Evolutionary conservation across 106 monocot genomes (phyloP).

Genomic region (Alisma plantagoaquatica): DNA sequence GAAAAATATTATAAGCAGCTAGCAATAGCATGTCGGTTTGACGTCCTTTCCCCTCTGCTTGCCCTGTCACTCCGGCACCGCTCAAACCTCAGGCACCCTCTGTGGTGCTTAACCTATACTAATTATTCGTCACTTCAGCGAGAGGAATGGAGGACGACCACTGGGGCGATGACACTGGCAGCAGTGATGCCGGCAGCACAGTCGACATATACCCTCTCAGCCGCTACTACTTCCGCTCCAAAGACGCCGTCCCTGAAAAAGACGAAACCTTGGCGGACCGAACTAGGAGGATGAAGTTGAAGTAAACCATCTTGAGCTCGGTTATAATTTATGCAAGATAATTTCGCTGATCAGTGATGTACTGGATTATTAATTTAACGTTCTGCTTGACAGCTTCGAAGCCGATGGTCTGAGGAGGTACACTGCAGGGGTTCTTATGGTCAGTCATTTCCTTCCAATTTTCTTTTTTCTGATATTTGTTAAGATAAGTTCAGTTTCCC

Average conservation of each 20-base stretch:
- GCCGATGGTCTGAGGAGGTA: not conserved
- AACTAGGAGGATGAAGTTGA: constrained; percentile 26
- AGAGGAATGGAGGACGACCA: constrained; percentile 1
- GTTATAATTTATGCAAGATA: not conserved
- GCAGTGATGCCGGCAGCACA: not conserved
- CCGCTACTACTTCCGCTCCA: constrained; percentile 39
- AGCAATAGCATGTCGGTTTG: too few relatives aligned
- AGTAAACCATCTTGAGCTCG: constrained; percentile 5
- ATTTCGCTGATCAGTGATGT: not conserved
- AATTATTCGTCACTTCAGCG: too few relatives aligned
- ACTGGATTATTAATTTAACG: not conserved
- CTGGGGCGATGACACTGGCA: not conserved
- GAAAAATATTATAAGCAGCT: too few relatives aligned
- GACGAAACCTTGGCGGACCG: constrained; percentile 14
- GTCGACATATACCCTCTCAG: constrained; percentile 40
- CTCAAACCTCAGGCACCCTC: too few relatives aligned
- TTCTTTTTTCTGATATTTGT: too few relatives aligned
- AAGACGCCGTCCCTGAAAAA: constrained; percentile 22
- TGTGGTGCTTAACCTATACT: too few relatives aligned
- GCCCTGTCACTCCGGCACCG: too few relatives aligned
- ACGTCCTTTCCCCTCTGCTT: too few relatives aligned
- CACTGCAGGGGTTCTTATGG: constrained; percentile 9
- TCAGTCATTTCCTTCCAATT: not conserved
- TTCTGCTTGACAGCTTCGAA: constrained; percentile 2
- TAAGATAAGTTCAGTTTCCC: too few relatives aligned